Evolutionary conservation across 768 basidiomycete species (phyloP).

Genomic region (Kondoa malvinella): DNA sequence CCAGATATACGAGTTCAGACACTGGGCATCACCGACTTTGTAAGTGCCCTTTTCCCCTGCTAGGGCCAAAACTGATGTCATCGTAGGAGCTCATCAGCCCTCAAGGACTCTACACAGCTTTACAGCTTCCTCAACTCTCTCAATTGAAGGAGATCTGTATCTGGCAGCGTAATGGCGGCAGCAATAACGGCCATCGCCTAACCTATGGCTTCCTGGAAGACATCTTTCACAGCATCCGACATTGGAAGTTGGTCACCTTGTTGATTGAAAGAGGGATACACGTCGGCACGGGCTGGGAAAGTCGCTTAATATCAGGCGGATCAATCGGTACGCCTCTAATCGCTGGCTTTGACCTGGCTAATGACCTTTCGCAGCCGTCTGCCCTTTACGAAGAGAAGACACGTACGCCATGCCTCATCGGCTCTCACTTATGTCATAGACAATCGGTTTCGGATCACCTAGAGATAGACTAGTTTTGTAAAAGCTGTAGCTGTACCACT

Average conservation of each 20-base stretch:
- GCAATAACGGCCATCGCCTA: neutral
- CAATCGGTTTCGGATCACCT: no score
- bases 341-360: no score
- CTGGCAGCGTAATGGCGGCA: neutral
- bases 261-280: neutral
- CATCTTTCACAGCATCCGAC: neutral
- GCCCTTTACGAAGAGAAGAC: neutral
- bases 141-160: neutral
- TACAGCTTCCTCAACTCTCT: neutral
- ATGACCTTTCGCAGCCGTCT: no score
- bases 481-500: neutral
- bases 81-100: neutral
- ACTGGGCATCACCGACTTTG: slow-evolving; percentile 3
- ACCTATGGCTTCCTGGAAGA: neutral
- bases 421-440: no score
- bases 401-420: neutral
- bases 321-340: no score
- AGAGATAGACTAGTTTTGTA: no score
- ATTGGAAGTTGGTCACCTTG: neutral
- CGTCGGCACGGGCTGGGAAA: neutral
- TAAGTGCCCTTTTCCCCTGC: neutral
- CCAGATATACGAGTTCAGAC: neutral
- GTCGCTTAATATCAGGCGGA: neutral
- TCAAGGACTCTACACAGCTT: neutral
- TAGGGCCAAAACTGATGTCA: neutral